Evolutionary conservation across 2,329 filamentous ascomycete species (phyloP), one percentile per base, ranked within the genome.

Genomic region (Phyllosticta citrichinensis): DNA sequence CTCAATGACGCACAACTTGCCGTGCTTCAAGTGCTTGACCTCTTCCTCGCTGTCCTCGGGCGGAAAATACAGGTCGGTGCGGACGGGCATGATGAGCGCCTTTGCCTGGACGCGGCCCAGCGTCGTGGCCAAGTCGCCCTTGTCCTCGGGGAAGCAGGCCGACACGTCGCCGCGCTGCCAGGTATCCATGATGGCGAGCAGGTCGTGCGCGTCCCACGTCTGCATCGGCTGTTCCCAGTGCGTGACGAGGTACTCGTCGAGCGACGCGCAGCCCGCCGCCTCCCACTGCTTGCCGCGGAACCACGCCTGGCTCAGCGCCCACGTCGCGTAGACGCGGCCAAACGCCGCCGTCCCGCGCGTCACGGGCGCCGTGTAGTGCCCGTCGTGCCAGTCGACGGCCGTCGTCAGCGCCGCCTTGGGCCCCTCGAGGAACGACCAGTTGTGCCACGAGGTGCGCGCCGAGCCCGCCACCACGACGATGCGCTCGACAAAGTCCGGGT

Each of bases 401-500:
- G 73, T 78, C 1, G 79, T 66, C 10, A 83, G 70, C 0, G 80
- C 81, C 0, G 73, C 70, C 54, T 77, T 79, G 11, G 81, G 77
- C 0, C 81, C 81, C 61, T 83, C 81, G 1, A 83, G 74, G 62
- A 84, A 83, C 3, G 78, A 77, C 60, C 76, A 77, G 65, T 83
- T 83, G 66, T 83, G 81, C 25, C 73, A 64, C 20, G 77, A 78
- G 0, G 81, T 83, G 27, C 70, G 70, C 0, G 81, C 81, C 5
- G 76, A 77, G 9, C 79, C 79, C 63, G 79, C 81, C 33, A 83
- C 76, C 0, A 79, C 75, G 8, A 81, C 58, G 53, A 60, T 52
- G 53, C 58, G 58, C 17, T 55, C 76, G 51, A 77, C 73, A 30
- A 82, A 80, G n/a, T 75, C 73, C 0, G 81, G 80, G 59, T 76